A percentile compares a stretch with the other conserved stretches of the same genome.
Conservation (phyloP, 2,329 filamentous ascomycete genomes). For the Colletotrichum trifolii region DNA sequence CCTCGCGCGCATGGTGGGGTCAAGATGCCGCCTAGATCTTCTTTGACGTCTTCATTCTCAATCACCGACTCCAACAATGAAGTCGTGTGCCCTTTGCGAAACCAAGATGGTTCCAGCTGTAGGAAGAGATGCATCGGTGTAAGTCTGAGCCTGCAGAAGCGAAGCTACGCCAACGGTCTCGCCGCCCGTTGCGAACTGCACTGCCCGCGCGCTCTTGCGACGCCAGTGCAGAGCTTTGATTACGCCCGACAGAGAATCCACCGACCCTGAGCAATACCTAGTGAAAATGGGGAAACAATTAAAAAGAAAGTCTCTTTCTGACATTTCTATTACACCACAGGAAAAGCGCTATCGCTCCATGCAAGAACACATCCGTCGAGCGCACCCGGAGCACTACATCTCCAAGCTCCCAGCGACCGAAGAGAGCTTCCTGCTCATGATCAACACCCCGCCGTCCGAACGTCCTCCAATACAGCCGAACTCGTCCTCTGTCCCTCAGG, state of each 20-base stretch:
- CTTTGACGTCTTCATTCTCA: constrained; percentile 89
- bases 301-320: constrained; percentile 28
- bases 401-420: constrained; percentile 97
- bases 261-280: constrained; percentile 19
- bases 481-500: constrained; percentile 39
- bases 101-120: constrained; percentile 96
- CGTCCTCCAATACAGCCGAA: constrained; percentile 45
- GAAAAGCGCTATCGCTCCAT: constrained; percentile 98
- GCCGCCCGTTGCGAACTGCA: constrained; percentile 17
- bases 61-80: constrained; percentile 94
- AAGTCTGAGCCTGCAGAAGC: constrained; percentile 62
- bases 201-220: constrained; percentile 11
- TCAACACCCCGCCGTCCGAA: constrained; percentile 82
- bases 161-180: constrained; percentile 10
- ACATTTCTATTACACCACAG: constrained; percentile 57
- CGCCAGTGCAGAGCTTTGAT: constrained; percentile 27
- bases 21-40: constrained; percentile 89
- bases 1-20: constrained; percentile 64
- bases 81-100: constrained; percentile 94
- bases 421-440: constrained; percentile 97
- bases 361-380: constrained; percentile 98
- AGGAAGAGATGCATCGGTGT: constrained; percentile 98
- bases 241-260: constrained; percentile 16
- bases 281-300: no score
- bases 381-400: constrained; percentile 97